These are phyloP conservation scores for Aristolochia fimbriata DNA, from an alignment of 164 flowering plant genomes.

Conservation along the genomic window DNA sequence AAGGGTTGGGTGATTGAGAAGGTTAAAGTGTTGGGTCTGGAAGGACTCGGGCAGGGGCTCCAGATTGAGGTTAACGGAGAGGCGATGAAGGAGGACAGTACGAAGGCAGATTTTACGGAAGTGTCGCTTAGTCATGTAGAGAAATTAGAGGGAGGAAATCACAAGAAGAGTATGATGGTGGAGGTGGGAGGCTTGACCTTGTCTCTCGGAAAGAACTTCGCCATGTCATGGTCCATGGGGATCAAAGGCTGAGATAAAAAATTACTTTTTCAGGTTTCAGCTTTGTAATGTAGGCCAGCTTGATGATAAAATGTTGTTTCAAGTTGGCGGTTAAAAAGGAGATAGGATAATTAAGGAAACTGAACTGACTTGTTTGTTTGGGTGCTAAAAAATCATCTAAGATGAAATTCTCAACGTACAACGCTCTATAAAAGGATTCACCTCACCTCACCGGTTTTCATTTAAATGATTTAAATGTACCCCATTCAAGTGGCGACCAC, in stretches of 20 bases:
- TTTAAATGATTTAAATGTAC: too few species aligned
- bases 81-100: slow-evolving; percentile 13
- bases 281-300: neutral
- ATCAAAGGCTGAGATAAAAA: slow-evolving; percentile 15
- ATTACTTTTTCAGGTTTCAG: neutral
- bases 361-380: neutral
- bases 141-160: slow-evolving; percentile 25
- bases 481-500: too few species aligned
- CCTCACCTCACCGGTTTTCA: too few species aligned
- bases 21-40: slow-evolving; percentile 45
- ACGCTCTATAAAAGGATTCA: too few species aligned
- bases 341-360: too few species aligned
- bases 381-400: neutral
- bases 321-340: too few species aligned
- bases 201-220: slow-evolving; percentile 53
- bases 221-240: slow-evolving; percentile 58
- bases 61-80: slow-evolving; percentile 35
- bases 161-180: slow-evolving; percentile 39
- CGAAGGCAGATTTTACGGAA: slow-evolving; percentile 16
- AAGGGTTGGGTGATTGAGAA: slow-evolving; percentile 42
- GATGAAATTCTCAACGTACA: too few species aligned
- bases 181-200: slow-evolving; percentile 35
- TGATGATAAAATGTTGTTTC: too few species aligned
- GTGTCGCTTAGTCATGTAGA: slow-evolving; percentile 8
- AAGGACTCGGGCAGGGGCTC: slow-evolving; percentile 25